Conservation (phyloP, 805 yeast genomes). For the Ogataea glucozyma region DNA sequence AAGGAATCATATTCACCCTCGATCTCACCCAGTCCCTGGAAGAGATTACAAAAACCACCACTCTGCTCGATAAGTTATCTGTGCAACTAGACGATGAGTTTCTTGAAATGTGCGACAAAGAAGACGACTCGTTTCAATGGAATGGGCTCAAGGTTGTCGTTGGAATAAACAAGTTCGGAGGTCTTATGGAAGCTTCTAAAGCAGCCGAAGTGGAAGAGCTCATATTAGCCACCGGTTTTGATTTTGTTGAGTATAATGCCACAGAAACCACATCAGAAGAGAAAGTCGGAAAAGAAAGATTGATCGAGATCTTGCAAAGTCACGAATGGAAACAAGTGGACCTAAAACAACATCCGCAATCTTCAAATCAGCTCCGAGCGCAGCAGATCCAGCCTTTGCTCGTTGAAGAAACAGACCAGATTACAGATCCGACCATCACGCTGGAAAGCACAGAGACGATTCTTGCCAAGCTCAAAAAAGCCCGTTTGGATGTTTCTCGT, state of each 20-base stretch:
- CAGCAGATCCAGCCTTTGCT: slow-evolving; percentile 2
- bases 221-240: slow-evolving; percentile 42
- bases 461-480: slow-evolving; percentile 37
- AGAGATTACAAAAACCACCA: slow-evolving; percentile 16
- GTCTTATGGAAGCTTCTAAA: slow-evolving; percentile 6
- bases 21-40: slow-evolving; percentile 20
- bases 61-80: slow-evolving; percentile 24
- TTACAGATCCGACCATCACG: background rate
- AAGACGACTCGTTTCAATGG: slow-evolving; percentile 32
- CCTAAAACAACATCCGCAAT: background rate
- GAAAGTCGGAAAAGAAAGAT: slow-evolving; percentile 31
- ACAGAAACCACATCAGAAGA: slow-evolving; percentile 25
- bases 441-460: slow-evolving; percentile 34
- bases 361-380: background rate
- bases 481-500: slow-evolving; percentile 34
- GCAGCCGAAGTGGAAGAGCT: slow-evolving; percentile 41
- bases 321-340: slow-evolving; percentile 44
- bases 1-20: slow-evolving; percentile 47
- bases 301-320: slow-evolving; percentile 42
- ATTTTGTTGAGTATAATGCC: slow-evolving; percentile 39
- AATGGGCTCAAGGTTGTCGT: slow-evolving; percentile 40
- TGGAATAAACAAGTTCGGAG: slow-evolving; percentile 24
- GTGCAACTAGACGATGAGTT: slow-evolving; percentile 26
- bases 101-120: slow-evolving; percentile 17
- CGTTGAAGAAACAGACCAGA: background rate